A percentile compares a stretch with the other conserved stretches of the same genome.
phyloP scores from a whole-genome alignment of 73 alveolate species.

The Paramecium tetraurelia region DNA sequence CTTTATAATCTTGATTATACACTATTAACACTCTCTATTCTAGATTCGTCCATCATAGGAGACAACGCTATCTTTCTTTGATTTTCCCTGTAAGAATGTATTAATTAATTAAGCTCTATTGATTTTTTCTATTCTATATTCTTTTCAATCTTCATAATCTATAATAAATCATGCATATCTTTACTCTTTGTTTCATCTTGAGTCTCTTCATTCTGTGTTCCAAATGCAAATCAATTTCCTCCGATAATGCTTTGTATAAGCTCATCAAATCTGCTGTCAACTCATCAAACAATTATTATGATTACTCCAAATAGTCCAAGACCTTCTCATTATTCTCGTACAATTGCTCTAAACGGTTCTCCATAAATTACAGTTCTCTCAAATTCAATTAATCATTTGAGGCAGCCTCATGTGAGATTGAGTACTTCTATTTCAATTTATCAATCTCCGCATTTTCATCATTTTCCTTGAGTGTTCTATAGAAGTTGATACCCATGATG shows the following conservation, averaged over 20 bases:
- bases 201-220: background rate
- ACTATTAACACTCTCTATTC: background rate
- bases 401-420: background rate
- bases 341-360: background rate
- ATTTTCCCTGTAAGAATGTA: background rate
- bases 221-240: background rate
- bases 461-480: background rate
- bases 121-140: background rate
- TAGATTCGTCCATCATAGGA: background rate
- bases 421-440: background rate
- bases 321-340: background rate
- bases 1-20: background rate
- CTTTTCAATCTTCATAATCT: slow-evolving; percentile 29
- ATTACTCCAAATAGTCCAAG: background rate
- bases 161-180: background rate
- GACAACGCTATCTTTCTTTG: background rate
- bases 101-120: background rate
- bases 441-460: background rate
- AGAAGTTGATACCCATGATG: background rate
- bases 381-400: background rate
- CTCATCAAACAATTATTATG: background rate
- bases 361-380: background rate
- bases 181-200: background rate
- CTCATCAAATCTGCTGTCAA: background rate
- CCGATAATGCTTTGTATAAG: background rate